Base-by-base conservation (phyloP, 106 monocot genomes). In the Dendrobium nobile region DNA sequence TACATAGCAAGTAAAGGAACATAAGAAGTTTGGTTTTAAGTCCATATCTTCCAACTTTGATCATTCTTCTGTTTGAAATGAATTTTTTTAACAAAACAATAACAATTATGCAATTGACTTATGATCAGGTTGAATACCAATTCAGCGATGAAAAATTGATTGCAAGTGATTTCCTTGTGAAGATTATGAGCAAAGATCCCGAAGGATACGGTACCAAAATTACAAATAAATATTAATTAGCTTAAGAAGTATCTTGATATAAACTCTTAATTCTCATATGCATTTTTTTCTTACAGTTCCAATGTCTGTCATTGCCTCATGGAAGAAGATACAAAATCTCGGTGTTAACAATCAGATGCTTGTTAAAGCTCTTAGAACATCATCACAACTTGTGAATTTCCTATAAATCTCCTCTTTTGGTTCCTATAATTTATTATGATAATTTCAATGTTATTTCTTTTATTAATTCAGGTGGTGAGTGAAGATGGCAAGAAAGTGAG, bases 181-280 rank as follows among this genome's bases (percentile, higher is more conserved):
- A 89, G 84, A 82, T 95, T 78, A 90, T 92, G 84, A 92, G 55
- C 85, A 95, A 95, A 85, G 90, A 92, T 82, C 89, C 92, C 13
- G 90, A 92, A 80, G 89, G 95, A 18, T 92, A 84, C 54, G 90
- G 92, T 95, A 9, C 9, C 8, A 45, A 45, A 75, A 85, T 81
- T 70, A 0, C 1, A 75, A 47, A 15, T 47, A 20, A 19, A 9
- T 37, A 10, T 37, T 55, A 16, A 72, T 45, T 95, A 80, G 80
- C 92, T 44, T 87, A 90, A 0, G 76, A 92, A 47, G 83, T 89
- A 58, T 89, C 95, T 1, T 85, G 85, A 82, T 92, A 95, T 87
- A 95, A 92, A 67, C 81, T 92, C 48, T 91, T 92, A 80, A 85
- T 87, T 48, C 80, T 89, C 2, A 87, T 81, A 15, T 6, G 15